These are phyloP conservation scores for Eucalyptus camaldulensis DNA, from an alignment of 345 rosid genomes.

Conservation along the genomic window DNA sequence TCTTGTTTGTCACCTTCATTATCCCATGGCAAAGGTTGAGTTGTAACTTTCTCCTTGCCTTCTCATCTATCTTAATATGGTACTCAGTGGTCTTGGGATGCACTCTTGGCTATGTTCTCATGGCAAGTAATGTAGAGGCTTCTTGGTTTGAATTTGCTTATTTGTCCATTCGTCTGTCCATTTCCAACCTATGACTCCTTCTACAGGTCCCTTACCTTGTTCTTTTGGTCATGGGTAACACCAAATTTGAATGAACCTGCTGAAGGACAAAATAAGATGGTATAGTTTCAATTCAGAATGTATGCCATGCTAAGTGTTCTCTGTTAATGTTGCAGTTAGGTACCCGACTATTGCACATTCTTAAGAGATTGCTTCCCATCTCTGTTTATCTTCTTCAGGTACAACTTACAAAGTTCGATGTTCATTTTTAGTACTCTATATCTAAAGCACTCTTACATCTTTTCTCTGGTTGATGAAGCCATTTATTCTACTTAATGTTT, in stretches of 20 bases:
- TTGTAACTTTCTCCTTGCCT: neutral
- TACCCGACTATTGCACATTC: constrained; percentile 64
- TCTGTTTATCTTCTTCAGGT: constrained; percentile 92
- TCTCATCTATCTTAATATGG: neutral
- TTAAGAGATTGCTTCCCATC: constrained; percentile 89
- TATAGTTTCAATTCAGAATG: neutral
- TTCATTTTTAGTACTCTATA: neutral
- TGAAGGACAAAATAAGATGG: neutral
- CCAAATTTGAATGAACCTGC: neutral
- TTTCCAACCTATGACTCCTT: neutral
- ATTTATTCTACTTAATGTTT: neutral
- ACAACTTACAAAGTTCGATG: neutral
- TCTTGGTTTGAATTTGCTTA: neutral
- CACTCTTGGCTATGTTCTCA: neutral
- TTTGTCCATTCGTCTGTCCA: neutral
- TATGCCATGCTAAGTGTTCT: neutral
- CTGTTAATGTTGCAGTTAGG: constrained; percentile 48
- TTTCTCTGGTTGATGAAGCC: neutral
- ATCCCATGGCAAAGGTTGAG: neutral
- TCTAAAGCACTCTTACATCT: neutral
- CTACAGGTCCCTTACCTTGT: neutral
- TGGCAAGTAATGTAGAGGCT: neutral
- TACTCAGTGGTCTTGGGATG: neutral
- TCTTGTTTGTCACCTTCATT: neutral
- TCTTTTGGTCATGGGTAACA: neutral